Percentiles rank a stretch among this genome's conserved stretches.
These are phyloP conservation scores for Lasiosphaeria miniovina DNA, from an alignment of 495 filamentous ascomycete species.

Conservation along the genomic window DNA sequence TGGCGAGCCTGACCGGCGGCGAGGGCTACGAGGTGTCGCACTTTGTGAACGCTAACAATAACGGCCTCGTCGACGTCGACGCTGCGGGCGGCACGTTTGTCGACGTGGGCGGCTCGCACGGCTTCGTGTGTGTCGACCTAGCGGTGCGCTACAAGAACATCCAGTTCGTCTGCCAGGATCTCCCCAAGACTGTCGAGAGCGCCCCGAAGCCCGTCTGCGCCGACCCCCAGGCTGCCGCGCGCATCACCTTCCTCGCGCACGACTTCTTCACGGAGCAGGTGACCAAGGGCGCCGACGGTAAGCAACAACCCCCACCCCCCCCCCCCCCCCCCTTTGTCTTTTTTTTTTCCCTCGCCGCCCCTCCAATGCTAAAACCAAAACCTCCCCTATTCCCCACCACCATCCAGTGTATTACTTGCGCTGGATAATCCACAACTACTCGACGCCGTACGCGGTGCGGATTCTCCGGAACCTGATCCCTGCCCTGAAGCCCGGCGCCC, in stretches of 20 bases:
- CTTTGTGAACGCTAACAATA: conserved; percentile 39
- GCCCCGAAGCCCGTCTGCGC: conserved; percentile 42
- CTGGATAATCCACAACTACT: conserved; percentile 59
- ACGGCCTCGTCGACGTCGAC: conserved; percentile 43
- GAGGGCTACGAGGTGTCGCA: conserved; percentile 50
- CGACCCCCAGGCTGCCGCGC: conserved; percentile 34
- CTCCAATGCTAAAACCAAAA: neutral
- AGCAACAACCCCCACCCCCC: neutral
- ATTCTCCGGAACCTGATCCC: conserved; percentile 53
- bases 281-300: conserved; percentile 48
- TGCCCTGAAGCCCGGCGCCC: conserved; percentile 52
- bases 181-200: conserved; percentile 42
- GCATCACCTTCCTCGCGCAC: conserved; percentile 47
- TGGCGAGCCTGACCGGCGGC: conserved; percentile 46
- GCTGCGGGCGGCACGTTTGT: conserved; percentile 43
- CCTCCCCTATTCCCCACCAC: no score
- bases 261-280: conserved; percentile 57
- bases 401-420: conserved; percentile 52
- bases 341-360: no score
- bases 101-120: conserved; percentile 55
- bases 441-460: conserved; percentile 53
- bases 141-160: conserved; percentile 45
- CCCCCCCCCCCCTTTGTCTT: neutral
- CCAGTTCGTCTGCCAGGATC: conserved; percentile 58
- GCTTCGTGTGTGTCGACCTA: conserved; percentile 51